Base-by-base conservation (phyloP, 306 rosid species). In the Abrus pulchellus region DNA sequence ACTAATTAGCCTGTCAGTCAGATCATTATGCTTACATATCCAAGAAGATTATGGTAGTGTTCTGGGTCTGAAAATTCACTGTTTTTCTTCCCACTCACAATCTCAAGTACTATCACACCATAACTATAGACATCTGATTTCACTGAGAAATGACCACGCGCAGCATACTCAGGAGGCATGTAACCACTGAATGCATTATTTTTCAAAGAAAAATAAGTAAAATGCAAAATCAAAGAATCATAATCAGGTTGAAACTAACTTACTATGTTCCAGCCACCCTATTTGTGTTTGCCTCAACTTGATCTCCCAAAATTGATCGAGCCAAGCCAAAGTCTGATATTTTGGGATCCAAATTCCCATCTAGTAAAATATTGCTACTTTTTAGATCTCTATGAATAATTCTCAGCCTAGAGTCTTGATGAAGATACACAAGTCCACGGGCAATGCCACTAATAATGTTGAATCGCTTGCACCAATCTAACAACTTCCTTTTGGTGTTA, bases 321-420 rank as follows among this genome's bases (percentile, higher is more conserved):
- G 69, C 69, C 9, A 74, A 29, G 14, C 77, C 77, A 54, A 72
- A 72, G 27, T 72, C 77, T 2, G 76, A 52, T 7, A 71, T 72
- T 72, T 72, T 72, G 1, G 77, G 52, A 14, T 36, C 5, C 52
- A 72, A 7, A 9, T 54, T 7, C 0, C 9, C 20, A 38, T 72
- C 66, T 7, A 72, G 34, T 5, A 72, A 13, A 38, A 72, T 34
- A 30, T 66, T 77, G 36, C 75, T 77, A 0, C 48, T 30, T 66
- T 66, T 77, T 0, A 77, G 5, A 54, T 77, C 67, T 54, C 75
- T 66, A 13, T 77, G 75, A 29, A 77, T 77, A 7, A 77, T 72
- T 14, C 64, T 72, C 5, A 54, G 7, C 14, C 65, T 72, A 9
- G 77, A 72, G 33, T 72, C 77, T 43, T 67, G 59, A 38, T 72